phyloP scores from a whole-genome alignment of 495 filamentous ascomycete species.

The Cetradonia linearis region DNA sequence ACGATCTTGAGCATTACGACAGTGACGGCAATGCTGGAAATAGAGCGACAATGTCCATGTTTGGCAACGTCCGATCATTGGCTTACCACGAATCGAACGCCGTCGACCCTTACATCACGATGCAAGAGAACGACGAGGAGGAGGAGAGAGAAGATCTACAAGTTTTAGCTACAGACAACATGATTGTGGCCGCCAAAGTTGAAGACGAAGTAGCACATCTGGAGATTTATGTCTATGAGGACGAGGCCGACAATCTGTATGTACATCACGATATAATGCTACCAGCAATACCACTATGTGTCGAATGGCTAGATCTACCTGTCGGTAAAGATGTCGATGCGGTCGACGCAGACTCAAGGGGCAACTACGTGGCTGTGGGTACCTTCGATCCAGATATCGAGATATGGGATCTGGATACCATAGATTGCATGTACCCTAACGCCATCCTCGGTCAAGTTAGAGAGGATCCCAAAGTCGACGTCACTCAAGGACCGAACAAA shows the following conservation, averaged over 20 bases:
- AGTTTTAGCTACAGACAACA: conserved; percentile 82
- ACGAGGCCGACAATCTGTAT: conserved; percentile 86
- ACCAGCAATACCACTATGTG: conserved; percentile 84
- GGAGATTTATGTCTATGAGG: conserved; percentile 96
- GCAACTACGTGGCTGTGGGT: conserved; percentile 87
- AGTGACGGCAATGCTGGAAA: conserved; percentile 61
- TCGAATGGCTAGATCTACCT: conserved; percentile 89
- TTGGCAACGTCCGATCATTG: conserved; percentile 85
- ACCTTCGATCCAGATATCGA: conserved; percentile 99
- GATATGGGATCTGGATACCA: conserved; percentile 90
- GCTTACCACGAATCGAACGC: conserved; percentile 89
- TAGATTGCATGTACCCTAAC: conserved; percentile 96
- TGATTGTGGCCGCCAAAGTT: conserved; percentile 81
- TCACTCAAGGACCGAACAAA: conserved; percentile 50
- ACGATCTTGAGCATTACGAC: conserved; percentile 91
- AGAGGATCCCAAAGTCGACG: conserved; percentile 33
- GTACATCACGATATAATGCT: conserved; percentile 99
- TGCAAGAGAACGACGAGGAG: conserved; percentile 61
- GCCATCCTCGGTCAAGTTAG: conserved; percentile 85
- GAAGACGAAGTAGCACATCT: conserved; percentile 96
- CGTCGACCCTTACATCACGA: conserved; percentile 90
- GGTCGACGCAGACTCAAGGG: conserved; percentile 38
- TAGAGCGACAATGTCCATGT: conserved; percentile 72
- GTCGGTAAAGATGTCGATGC: conserved; percentile 52
- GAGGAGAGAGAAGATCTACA: conserved; percentile 93